Percentiles rank a stretch among this genome's conserved stretches.
phyloP scores from a whole-genome alignment of 768 basidiomycete genomes.

The Lactarius hengduanensis region DNA sequence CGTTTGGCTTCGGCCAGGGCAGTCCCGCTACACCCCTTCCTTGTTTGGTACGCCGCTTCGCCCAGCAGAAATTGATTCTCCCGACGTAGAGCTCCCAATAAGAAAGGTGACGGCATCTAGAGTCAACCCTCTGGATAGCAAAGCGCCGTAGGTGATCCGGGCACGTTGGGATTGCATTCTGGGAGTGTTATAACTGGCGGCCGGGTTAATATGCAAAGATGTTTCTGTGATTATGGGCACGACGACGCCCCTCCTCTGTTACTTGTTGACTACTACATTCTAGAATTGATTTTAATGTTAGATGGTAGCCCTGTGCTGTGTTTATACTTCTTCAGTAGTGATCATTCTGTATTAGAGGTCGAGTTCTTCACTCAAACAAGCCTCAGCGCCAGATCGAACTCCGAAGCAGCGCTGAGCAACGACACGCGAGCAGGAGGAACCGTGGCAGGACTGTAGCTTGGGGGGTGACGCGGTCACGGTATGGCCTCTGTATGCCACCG shows the following conservation, averaged over 20 bases:
- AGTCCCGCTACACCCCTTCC: background rate
- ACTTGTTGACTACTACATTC: background rate
- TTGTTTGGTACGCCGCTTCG: background rate
- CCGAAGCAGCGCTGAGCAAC: too few relatives aligned
- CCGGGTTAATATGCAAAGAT: background rate
- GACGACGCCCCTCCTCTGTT: background rate
- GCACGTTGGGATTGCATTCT: background rate
- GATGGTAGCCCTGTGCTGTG: background rate
- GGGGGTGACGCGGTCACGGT: too few relatives aligned
- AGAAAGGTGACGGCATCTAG: background rate
- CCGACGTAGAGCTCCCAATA: background rate
- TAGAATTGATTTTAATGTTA: background rate
- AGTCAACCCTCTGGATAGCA: background rate
- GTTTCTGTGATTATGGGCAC: too few relatives aligned
- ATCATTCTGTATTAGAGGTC: background rate
- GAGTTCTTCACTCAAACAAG: background rate
- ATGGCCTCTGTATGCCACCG: too few relatives aligned
- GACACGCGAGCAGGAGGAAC: too few relatives aligned
- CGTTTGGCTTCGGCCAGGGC: background rate
- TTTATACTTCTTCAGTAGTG: background rate
- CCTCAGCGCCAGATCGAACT: background rate
- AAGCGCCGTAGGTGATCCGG: background rate
- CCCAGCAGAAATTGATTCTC: background rate
- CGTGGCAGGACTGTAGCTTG: too few relatives aligned
- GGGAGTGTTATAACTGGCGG: background rate